Percentiles rank a stretch among this genome's conserved stretches.
phyloP scores from a whole-genome alignment of 495 filamentous ascomycete species.

The Antarctomyces pellizariae region DNA sequence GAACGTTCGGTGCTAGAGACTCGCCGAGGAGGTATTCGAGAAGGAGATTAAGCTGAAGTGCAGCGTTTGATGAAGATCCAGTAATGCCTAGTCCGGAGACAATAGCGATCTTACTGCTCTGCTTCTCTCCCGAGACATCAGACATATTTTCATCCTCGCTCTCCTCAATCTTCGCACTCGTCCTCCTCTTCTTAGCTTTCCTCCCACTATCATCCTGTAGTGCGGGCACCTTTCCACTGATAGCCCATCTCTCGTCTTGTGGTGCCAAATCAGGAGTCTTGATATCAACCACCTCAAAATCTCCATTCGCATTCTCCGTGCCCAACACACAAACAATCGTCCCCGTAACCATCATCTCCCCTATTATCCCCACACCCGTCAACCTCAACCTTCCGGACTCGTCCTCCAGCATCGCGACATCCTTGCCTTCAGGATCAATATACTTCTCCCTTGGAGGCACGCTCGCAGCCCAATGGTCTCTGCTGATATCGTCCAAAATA shows the following conservation, averaged over 20 bases:
- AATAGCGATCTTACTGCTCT: constrained; percentile 55
- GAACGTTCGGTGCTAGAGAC: constrained; percentile 28
- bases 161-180: constrained; percentile 8
- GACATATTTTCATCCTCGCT: constrained; percentile 18
- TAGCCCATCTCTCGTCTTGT: constrained; percentile 58
- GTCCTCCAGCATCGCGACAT: constrained; percentile 77
- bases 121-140: constrained; percentile 13
- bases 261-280: constrained; percentile 65
- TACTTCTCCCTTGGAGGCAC: constrained; percentile 35
- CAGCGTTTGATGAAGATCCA: constrained; percentile 42
- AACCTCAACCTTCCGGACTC: constrained; percentile 82
- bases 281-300: constrained; percentile 79
- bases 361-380: constrained; percentile 37
- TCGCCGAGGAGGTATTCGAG: constrained; percentile 80
- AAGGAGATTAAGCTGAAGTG: constrained; percentile 49
- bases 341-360: constrained; percentile 61
- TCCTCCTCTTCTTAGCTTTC: constrained; percentile 17
- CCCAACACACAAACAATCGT: constrained; percentile 80
- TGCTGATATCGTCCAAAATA: constrained; percentile 82
- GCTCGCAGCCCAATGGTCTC: constrained; percentile 27
- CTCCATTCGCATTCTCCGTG: constrained; percentile 74
- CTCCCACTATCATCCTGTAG: constrained; percentile 3
- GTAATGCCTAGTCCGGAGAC: constrained; percentile 72
- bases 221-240: constrained; percentile 1
- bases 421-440: constrained; percentile 26